phyloP scores from a whole-genome alignment of 305 asterid species.

The Solanum chacoense region DNA sequence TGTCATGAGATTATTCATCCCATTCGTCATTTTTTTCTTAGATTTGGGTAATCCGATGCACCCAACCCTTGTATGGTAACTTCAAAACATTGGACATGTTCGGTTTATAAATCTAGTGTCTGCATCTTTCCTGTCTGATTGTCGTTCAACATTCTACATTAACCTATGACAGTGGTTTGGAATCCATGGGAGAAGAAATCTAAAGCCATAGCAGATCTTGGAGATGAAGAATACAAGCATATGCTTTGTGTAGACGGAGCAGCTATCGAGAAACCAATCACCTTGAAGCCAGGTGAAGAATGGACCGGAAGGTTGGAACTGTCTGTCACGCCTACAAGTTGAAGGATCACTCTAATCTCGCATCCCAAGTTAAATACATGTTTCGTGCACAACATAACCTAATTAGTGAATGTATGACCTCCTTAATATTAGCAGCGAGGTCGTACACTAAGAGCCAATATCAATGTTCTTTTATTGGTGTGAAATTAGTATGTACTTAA shows the following conservation, averaged over 20 bases:
- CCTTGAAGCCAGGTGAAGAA: slow-evolving; percentile 78
- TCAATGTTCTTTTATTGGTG: background rate
- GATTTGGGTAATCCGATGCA: background rate
- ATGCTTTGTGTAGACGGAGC: slow-evolving; percentile 87
- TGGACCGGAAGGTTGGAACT: slow-evolving; percentile 71
- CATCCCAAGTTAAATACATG: background rate
- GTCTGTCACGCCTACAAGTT: slow-evolving; percentile 33
- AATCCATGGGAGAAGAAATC: slow-evolving; percentile 92
- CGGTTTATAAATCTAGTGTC: background rate
- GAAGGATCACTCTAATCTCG: background rate
- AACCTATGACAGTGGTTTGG: slow-evolving; percentile 54
- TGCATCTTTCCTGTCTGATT: background rate
- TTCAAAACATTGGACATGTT: background rate
- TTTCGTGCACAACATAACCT: background rate
- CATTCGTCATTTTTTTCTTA: background rate
- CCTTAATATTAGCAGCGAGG: slow-evolving; percentile 1
- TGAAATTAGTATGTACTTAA: background rate
- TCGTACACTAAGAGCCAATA: background rate
- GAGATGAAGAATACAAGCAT: slow-evolving; percentile 72
- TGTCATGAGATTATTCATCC: background rate
- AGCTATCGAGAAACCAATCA: slow-evolving; percentile 61
- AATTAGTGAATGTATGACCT: background rate
- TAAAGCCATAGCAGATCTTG: slow-evolving; percentile 49
- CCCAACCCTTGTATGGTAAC: background rate
- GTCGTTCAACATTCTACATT: background rate